Percentiles rank a stretch among this genome's conserved stretches.
Conservation (phyloP, 208 protist genomes). For the Leptomonas pyrrhocoris region DNA sequence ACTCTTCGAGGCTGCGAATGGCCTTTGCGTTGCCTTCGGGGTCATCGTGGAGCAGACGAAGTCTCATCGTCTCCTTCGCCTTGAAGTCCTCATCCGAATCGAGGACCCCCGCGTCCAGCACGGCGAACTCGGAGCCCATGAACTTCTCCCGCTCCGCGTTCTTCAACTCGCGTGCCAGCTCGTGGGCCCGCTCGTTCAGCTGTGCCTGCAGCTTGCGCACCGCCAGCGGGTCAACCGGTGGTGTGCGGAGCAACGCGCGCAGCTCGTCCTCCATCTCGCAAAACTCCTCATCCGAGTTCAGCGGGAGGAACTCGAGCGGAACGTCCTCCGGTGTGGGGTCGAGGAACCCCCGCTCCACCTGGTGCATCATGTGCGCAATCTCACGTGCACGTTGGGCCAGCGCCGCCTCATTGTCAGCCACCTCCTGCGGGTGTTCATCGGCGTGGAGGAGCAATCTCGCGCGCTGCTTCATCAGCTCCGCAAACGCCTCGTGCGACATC, state of each 20-base stretch:
- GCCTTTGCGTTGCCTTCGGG: conserved; percentile 34
- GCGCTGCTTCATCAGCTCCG: conserved; percentile 47
- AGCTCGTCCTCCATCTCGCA: conserved; percentile 38
- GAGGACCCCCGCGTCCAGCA: conserved; percentile 60
- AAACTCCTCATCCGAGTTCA: conserved; percentile 48
- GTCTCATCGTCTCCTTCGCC: conserved; percentile 36
- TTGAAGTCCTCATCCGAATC: conserved; percentile 67
- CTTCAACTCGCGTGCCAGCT: conserved; percentile 52
- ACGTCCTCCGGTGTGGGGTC: conserved; percentile 51
- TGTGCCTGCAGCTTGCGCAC: conserved; percentile 35
- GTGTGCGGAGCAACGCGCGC: conserved; percentile 37
- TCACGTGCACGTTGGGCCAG: conserved; percentile 63
- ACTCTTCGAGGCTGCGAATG: conserved; percentile 55
- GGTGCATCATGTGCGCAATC: conserved; percentile 57
- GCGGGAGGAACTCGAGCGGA: conserved; percentile 34
- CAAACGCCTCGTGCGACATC: conserved; percentile 58
- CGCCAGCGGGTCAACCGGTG: conserved; percentile 19
- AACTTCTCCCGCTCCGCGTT: conserved; percentile 67
- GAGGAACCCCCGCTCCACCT: conserved; percentile 46
- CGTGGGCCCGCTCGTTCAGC: conserved; percentile 45
- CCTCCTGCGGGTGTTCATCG: conserved; percentile 60
- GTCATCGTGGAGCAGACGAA: conserved; percentile 56
- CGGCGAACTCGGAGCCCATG: conserved; percentile 57
- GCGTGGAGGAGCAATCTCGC: conserved; percentile 45
- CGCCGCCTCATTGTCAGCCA: conserved; percentile 68